Evolutionary conservation across 495 filamentous ascomycete genomes (phyloP).

Genomic region (Tuber microsphaerosporum): DNA sequence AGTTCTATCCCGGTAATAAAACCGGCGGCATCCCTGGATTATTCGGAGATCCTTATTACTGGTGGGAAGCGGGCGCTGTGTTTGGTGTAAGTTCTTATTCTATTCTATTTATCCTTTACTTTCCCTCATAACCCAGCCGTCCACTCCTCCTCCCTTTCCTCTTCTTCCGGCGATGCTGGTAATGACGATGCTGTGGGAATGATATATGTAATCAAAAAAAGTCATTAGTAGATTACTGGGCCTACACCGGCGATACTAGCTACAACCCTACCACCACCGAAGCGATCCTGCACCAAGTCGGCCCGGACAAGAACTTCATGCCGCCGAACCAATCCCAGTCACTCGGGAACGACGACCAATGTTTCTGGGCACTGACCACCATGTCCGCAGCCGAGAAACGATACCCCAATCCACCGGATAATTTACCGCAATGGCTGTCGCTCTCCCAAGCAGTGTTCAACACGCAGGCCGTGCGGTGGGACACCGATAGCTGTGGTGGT

Average conservation of each 20-base stretch:
- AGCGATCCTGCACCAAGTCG: constrained; percentile 64
- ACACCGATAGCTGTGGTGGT: constrained; percentile 57
- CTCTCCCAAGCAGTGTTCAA: constrained; percentile 79
- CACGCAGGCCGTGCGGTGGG: constrained; percentile 57
- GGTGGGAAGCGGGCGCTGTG: constrained; percentile 61
- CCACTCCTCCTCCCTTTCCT: not conserved
- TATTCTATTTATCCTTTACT: not conserved
- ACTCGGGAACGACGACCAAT: constrained; percentile 70
- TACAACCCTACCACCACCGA: constrained; percentile 65
- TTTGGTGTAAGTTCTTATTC: constrained; percentile 31
- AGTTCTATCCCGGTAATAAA: constrained; percentile 60
- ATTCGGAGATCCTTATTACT: constrained; percentile 52
- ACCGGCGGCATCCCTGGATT: constrained; percentile 56
- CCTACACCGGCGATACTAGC: constrained; percentile 64
- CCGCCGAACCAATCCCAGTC: constrained; percentile 72
- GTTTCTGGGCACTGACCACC: constrained; percentile 75
- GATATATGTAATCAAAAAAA: not conserved
- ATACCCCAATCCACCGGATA: constrained; percentile 57
- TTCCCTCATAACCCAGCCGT: not conserved
- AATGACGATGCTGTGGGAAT: not conserved
- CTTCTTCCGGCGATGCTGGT: not conserved
- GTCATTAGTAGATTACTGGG: constrained; percentile 74
- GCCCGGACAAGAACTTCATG: constrained; percentile 64
- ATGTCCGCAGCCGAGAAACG: constrained; percentile 76
- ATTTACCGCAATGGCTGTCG: constrained; percentile 64